Evolutionary conservation across 164 flowering plant species (phyloP).

Genomic region (Vitis rupestris): DNA sequence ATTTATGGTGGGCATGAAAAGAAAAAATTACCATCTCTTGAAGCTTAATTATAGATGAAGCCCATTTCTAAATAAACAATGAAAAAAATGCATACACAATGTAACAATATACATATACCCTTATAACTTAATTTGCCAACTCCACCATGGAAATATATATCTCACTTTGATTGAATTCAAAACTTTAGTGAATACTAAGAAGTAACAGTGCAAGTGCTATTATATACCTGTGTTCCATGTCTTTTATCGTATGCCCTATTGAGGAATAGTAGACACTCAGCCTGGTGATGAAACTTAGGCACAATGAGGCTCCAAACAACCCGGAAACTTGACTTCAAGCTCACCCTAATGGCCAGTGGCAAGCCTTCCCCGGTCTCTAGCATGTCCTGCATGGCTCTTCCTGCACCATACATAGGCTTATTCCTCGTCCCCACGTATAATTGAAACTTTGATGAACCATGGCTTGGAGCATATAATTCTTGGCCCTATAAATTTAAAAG

Average conservation of each 20-base stretch:
- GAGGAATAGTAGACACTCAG: slow-evolving; percentile 45
- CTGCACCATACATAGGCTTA: slow-evolving; percentile 83
- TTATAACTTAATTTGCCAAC: no score
- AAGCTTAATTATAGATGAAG: no score
- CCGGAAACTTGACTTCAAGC: slow-evolving; percentile 39
- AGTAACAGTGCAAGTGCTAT: slow-evolving; percentile 42
- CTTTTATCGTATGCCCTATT: slow-evolving; percentile 27
- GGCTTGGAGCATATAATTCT: slow-evolving; percentile 35
- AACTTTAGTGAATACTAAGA: not conserved
- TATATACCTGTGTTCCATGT: slow-evolving; percentile 41
- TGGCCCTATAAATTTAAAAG: slow-evolving; percentile 35
- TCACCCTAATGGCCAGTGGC: slow-evolving; percentile 41
- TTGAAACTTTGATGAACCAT: slow-evolving; percentile 23
- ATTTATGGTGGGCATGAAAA: no score
- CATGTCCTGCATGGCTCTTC: slow-evolving; percentile 73
- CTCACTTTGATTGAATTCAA: no score
- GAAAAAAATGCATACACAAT: no score
- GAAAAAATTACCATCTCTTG: no score
- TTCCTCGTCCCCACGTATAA: slow-evolving; percentile 55
- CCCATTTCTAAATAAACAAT: no score
- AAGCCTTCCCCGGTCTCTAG: slow-evolving; percentile 61
- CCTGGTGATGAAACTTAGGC: slow-evolving; percentile 51
- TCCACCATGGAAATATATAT: no score
- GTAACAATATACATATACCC: no score
- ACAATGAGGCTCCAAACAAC: slow-evolving; percentile 50